Conservation (phyloP, 106 monocot species). For the Allium fistulosum region DNA sequence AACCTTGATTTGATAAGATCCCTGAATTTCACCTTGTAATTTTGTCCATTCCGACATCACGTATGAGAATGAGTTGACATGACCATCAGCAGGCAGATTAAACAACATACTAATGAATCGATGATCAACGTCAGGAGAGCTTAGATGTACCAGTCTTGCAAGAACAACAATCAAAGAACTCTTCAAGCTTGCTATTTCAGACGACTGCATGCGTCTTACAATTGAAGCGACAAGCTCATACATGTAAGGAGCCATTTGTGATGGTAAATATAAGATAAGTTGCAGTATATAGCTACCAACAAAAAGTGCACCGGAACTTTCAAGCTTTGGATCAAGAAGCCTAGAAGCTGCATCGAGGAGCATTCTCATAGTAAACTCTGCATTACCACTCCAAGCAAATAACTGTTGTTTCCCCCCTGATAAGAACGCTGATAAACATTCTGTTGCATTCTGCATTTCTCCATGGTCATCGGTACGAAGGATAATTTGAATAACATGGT, state of each 20-base stretch:
- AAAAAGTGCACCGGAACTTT: slow-evolving; percentile 93
- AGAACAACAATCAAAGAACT: slow-evolving; percentile 81
- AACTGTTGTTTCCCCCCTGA: slow-evolving; percentile 78
- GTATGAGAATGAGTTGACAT: slow-evolving; percentile 64
- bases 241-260: slow-evolving; percentile 68
- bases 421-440: slow-evolving; percentile 81
- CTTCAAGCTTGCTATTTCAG: slow-evolving; percentile 76
- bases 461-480: slow-evolving; percentile 86
- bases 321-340: slow-evolving; percentile 78
- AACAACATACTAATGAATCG: slow-evolving; percentile 79
- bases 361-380: slow-evolving; percentile 60
- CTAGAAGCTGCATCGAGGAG: slow-evolving; percentile 88
- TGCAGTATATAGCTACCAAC: slow-evolving; percentile 85
- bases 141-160: slow-evolving; percentile 95
- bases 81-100: slow-evolving; percentile 47
- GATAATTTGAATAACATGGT: slow-evolving; percentile 48
- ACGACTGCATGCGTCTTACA: slow-evolving; percentile 78
- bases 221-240: slow-evolving; percentile 67
- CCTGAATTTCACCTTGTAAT: slow-evolving; percentile 89
- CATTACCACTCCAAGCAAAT: slow-evolving; percentile 63
- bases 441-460: slow-evolving; percentile 99
- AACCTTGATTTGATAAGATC: slow-evolving; percentile 93
- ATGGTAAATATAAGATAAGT: slow-evolving; percentile 80
- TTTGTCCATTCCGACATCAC: slow-evolving; percentile 95
- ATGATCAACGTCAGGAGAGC: slow-evolving; percentile 59